Conservation (phyloP, 208 protist species). For the Leishmania braziliensis region DNA sequence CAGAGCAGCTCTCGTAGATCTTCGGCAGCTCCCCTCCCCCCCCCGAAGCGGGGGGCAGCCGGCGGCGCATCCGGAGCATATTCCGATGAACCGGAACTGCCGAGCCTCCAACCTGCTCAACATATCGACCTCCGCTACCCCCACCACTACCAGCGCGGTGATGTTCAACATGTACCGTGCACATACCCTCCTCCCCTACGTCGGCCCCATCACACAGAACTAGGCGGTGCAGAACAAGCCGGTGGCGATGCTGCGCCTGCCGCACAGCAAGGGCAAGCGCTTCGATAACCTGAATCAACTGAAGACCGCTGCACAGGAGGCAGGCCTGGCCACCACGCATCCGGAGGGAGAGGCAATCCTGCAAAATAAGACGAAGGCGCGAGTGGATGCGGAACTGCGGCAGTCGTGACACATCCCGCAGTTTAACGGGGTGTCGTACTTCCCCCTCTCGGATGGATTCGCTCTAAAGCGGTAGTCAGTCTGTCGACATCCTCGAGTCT, state of each 20-base stretch:
- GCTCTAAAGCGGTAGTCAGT: too few relatives aligned
- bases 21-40: not conserved
- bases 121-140: constrained; percentile 25
- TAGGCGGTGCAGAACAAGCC: constrained; percentile 35
- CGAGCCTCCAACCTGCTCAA: constrained; percentile 27
- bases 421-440: too few relatives aligned
- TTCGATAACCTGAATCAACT: too few relatives aligned
- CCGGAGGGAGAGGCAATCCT: too few relatives aligned
- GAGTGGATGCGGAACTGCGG: too few relatives aligned
- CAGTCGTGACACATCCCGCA: too few relatives aligned
- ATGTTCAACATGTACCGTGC: constrained; percentile 44
- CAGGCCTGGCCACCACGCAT: too few relatives aligned
- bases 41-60: too few relatives aligned
- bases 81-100: constrained; percentile 49
- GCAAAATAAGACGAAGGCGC: too few relatives aligned
- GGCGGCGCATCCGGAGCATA: constrained; percentile 17
- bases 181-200: constrained; percentile 41
- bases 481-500: too few relatives aligned
- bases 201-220: constrained; percentile 22
- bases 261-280: constrained; percentile 15
- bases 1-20: constrained; percentile 14
- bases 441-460: too few relatives aligned
- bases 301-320: too few relatives aligned
- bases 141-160: not conserved
- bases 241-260: constrained; percentile 48